Base-by-base conservation (phyloP, 164 flowering plant genomes). In the Taxillus chinensis region DNA sequence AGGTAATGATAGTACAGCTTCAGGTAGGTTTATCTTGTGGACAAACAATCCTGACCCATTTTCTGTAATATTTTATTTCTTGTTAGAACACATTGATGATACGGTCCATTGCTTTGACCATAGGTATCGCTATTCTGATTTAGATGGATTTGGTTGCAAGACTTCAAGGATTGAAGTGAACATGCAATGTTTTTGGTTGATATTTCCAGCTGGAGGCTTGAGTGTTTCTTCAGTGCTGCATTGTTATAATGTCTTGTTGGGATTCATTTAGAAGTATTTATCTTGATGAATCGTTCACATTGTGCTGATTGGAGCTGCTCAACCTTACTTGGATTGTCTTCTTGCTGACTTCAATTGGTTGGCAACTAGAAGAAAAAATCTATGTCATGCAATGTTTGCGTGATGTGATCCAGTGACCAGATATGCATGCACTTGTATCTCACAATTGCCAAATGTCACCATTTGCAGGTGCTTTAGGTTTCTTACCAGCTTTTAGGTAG, bases 281-380 rank as follows among this genome's bases (percentile, higher is more conserved):
- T 73, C 77, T 78, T 73, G 79, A 73, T 75, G 83, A 80, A 59
- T 60, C 67, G 65, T 65, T 64, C 77, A 74, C 73, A 74, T 68
- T 63, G 7, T 74, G 87, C 81, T 82, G 81, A 79, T 59, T 86
- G 84, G 84, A 82, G 87, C 83, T 76, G 74, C 79, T 66, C 82
- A 74, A 71, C 74, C 68, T 75, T 70, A 41, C 59, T 70, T 76
- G 82, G 86, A 71, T 82, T 75, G 14, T 82, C 67, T 78, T 70
- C 75, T 75, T 84, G 83, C 85, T 84, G 89, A 75, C 78, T 79
- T 82, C 76, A 58, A 64, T 74, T 75, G 71, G 66, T 78, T 79
- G 82, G 74, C 82, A 69, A 80, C 75, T 76, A 68, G 79, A 77
- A 83, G 85, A 79, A 77, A 78, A 75, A 75, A 68, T 67, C 69